A percentile compares a stretch with the other conserved stretches of the same genome.
Conservation (phyloP, 768 basidiomycete species). For the Tubosaeta sp. region DNA sequence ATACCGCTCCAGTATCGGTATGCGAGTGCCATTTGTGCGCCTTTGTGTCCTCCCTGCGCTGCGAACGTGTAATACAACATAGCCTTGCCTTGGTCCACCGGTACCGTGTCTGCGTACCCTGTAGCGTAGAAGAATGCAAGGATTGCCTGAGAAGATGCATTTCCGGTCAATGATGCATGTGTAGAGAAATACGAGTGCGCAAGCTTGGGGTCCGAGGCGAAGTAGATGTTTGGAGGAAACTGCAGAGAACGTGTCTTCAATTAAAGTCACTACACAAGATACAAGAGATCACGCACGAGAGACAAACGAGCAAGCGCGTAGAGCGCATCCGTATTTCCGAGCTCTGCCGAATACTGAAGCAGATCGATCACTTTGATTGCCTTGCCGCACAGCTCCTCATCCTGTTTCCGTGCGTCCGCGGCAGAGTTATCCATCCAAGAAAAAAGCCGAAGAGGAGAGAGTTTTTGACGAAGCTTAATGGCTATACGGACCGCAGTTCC, state of each 20-base stretch:
- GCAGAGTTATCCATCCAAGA: constrained; percentile 39
- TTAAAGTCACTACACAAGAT: background rate
- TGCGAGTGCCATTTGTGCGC: constrained; percentile 88
- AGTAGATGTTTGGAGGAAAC: constrained; percentile 73
- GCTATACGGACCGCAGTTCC: constrained; percentile 66
- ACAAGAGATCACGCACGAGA: constrained; percentile 43
- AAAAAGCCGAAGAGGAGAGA: constrained; percentile 45
- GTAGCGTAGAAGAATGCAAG: constrained; percentile 88
- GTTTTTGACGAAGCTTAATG: constrained; percentile 59
- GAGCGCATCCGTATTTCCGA: constrained; percentile 72
- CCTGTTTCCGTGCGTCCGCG: constrained; percentile 46
- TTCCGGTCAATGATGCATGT: constrained; percentile 70
- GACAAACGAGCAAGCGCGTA: constrained; percentile 65
- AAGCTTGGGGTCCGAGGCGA: constrained; percentile 53
- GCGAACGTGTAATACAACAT: constrained; percentile 94
- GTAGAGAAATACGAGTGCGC: constrained; percentile 60
- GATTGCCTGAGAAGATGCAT: constrained; percentile 81
- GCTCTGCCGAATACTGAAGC: constrained; percentile 73
- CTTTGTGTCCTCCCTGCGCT: constrained; percentile 80
- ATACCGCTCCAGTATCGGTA: constrained; percentile 97
- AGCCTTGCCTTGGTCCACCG: constrained; percentile 73
- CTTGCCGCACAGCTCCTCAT: constrained; percentile 64
- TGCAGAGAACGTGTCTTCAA: constrained; percentile 21
- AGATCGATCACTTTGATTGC: constrained; percentile 81
- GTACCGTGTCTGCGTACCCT: constrained; percentile 65